Percentiles rank a stretch among this genome's conserved stretches.
Evolutionary conservation across 1,139 yeast genomes (phyloP).

Genomic region (Blastobotrys persicus): DNA sequence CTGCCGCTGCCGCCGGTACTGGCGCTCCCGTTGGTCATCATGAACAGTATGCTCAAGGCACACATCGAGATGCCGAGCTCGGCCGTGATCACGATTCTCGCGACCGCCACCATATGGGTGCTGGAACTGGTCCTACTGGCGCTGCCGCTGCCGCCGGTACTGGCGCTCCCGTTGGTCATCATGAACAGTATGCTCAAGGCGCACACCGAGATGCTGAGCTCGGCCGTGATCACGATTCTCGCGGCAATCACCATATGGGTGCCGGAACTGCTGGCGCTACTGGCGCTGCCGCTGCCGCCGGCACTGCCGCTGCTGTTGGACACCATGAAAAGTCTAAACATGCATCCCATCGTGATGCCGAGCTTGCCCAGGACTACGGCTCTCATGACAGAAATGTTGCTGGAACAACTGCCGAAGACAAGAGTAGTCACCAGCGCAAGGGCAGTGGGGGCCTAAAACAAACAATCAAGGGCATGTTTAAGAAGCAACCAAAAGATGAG

Average conservation of each 20-base stretch:
- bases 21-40: no score
- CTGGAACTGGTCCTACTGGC: background rate
- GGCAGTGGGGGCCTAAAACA: slow-evolving; percentile 9
- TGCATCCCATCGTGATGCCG: background rate
- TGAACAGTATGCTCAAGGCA: no score
- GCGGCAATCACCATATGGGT: background rate
- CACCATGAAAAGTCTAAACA: background rate
- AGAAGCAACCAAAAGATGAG: slow-evolving; percentile 1
- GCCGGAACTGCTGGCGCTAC: background rate
- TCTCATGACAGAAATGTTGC: background rate
- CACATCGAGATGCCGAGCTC: no score
- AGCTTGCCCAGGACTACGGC: background rate
- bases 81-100: no score
- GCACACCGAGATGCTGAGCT: no score
- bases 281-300: slow-evolving; percentile 6
- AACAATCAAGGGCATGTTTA: slow-evolving; percentile 11
- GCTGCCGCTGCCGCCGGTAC: slow-evolving; percentile 8
- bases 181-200: no score
- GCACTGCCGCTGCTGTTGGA: slow-evolving; percentile 1
- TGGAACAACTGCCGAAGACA: background rate
- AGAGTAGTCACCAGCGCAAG: slow-evolving; percentile 1
- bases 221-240: no score
- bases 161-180: no score
- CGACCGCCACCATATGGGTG: background rate
- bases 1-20: slow-evolving; percentile 10